These are phyloP conservation scores for Aspergillus fumigatus DNA, from an alignment of 2,329 filamentous ascomycete species.

Conservation along the genomic window DNA sequence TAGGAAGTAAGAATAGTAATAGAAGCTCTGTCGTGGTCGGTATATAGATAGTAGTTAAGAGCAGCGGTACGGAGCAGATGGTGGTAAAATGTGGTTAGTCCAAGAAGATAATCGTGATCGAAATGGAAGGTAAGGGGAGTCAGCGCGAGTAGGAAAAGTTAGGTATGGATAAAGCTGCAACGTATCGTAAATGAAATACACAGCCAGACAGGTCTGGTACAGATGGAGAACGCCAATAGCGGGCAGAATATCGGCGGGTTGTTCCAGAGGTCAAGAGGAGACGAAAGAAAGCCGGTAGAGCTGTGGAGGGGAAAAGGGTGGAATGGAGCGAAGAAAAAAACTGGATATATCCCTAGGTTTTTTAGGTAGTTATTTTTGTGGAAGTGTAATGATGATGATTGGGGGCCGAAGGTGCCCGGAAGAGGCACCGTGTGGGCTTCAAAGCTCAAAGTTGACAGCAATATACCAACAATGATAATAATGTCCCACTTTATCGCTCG, in stretches of 20 bases:
- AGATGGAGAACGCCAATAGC: background rate
- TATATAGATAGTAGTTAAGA: background rate
- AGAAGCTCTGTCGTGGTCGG: background rate
- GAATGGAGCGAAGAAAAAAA: background rate
- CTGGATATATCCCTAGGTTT: background rate
- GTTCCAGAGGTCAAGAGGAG: background rate
- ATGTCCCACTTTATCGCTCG: background rate
- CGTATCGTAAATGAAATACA: background rate
- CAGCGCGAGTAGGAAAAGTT: background rate
- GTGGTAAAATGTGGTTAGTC: background rate
- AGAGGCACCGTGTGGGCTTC: background rate
- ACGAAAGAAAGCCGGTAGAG: background rate
- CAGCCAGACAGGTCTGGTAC: background rate
- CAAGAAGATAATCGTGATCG: background rate
- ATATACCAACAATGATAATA: background rate
- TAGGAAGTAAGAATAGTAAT: slow-evolving; percentile 1
- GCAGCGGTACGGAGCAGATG: background rate
- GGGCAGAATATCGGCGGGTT: background rate
- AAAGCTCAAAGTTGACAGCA: background rate
- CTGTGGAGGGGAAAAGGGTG: background rate
- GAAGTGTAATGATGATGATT: background rate
- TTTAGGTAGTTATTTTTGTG: background rate
- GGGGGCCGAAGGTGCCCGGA: background rate
- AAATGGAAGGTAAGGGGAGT: background rate
- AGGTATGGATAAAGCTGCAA: background rate